Conservation (phyloP, 73 alveolate genomes). For the Paramecium octaurelia region DNA sequence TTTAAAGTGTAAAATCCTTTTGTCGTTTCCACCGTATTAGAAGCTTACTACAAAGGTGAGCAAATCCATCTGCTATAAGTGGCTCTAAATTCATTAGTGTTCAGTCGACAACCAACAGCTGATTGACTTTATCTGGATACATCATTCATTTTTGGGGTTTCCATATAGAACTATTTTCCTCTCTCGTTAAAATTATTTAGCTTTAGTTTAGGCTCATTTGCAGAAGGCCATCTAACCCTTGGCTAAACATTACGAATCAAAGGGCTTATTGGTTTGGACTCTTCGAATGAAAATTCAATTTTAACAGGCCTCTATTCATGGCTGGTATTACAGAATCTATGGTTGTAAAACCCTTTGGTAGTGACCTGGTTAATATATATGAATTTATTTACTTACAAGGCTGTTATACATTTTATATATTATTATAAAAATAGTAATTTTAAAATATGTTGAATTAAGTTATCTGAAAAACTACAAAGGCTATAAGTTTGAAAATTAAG, state of each 20-base stretch:
- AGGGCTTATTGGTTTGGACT: background rate
- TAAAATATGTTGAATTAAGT: background rate
- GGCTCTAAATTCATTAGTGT: background rate
- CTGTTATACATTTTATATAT: background rate
- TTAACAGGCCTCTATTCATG: background rate
- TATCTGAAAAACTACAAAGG: background rate
- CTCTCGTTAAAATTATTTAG: conserved; percentile 10
- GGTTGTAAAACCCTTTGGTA: background rate
- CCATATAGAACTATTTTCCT: background rate
- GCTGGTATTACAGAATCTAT: background rate
- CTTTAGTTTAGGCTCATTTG: background rate
- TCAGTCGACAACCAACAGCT: background rate
- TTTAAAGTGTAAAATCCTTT: conserved; percentile 4
- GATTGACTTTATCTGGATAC: background rate
- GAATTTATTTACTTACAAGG: background rate
- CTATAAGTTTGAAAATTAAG: background rate
- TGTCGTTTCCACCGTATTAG: background rate
- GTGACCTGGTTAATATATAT: background rate
- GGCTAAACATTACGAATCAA: background rate
- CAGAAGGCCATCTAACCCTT: background rate
- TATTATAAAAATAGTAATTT: background rate
- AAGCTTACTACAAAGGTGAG: background rate
- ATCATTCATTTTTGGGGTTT: conserved; percentile 3
- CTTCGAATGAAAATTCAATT: conserved; percentile 3
- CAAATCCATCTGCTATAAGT: background rate